These are phyloP conservation scores for Yamadazyma pseudoaaseri DNA, from an alignment of 1,139 yeast species.

Conservation along the genomic window DNA sequence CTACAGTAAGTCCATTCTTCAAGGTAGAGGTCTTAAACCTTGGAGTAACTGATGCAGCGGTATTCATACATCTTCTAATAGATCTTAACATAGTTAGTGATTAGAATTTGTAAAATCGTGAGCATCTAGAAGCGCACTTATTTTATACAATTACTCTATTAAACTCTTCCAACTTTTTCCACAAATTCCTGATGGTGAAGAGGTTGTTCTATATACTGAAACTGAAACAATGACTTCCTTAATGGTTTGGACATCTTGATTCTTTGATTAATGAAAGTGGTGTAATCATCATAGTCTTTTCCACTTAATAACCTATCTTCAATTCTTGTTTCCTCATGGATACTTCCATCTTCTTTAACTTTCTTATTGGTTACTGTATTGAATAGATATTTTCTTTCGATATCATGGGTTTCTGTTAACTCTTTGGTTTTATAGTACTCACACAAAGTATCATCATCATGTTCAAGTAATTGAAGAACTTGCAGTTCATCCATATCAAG, in stretches of 20 bases:
- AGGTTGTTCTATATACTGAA: constrained; percentile 23
- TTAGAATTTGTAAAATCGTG: background rate
- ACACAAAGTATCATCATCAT: constrained; percentile 27
- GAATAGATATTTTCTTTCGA: constrained; percentile 25
- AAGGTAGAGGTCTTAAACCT: constrained; percentile 26
- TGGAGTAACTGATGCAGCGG: constrained; percentile 15
- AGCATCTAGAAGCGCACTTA: constrained; percentile 1
- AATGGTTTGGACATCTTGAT: constrained; percentile 29
- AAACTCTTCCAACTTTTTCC: constrained; percentile 1
- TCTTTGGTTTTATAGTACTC: constrained; percentile 33
- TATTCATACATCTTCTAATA: constrained; percentile 10
- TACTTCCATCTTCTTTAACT: constrained; percentile 8
- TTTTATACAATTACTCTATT: background rate
- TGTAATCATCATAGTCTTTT: constrained; percentile 11
- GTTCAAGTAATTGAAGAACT: constrained; percentile 19
- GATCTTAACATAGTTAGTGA: constrained; percentile 2
- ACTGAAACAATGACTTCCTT: constrained; percentile 30
- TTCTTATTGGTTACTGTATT: background rate
- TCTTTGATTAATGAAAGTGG: constrained; percentile 14
- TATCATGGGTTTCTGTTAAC: constrained; percentile 27
- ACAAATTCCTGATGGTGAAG: constrained; percentile 13
- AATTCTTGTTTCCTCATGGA: constrained; percentile 7
- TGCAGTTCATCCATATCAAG: constrained; percentile 21
- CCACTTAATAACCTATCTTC: constrained; percentile 9
- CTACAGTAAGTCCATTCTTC: constrained; percentile 86